Evolutionary conservation across 73 alveolate species (phyloP).

Genomic region (Tetrahymena borealis): DNA sequence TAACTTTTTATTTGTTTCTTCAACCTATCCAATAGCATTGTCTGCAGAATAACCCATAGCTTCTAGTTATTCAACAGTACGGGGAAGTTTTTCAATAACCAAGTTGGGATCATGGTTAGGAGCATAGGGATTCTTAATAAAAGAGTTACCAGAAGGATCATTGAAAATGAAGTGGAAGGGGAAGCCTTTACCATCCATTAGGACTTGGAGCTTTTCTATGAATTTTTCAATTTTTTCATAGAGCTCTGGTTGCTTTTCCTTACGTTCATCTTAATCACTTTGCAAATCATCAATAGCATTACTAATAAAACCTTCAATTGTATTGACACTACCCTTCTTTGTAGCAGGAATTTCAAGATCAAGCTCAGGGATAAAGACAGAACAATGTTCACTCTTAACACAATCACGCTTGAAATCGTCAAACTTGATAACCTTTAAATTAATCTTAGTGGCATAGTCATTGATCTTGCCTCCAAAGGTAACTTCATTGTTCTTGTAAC

Average conservation of each 20-base stretch:
- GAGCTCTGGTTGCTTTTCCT: conserved; percentile 69
- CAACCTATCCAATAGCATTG: neutral
- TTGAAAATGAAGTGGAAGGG: conserved; percentile 86
- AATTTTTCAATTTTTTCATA: conserved; percentile 75
- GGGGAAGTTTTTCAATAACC: conserved; percentile 48
- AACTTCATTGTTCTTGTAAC: conserved; percentile 86
- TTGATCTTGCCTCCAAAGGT: conserved; percentile 88
- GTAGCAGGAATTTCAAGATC: conserved; percentile 91
- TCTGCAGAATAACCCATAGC: conserved; percentile 70
- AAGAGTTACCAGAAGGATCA: conserved; percentile 95
- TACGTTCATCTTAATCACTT: conserved; percentile 76
- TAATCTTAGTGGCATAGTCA: conserved; percentile 76
- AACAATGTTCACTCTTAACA: conserved; percentile 74
- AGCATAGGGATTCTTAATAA: conserved; percentile 88
- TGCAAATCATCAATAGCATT: conserved; percentile 78
- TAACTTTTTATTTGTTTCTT: conserved; percentile 23
- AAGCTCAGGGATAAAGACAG: conserved; percentile 79
- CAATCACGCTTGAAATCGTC: conserved; percentile 76
- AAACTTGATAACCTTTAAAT: conserved; percentile 54
- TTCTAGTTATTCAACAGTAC: conserved; percentile 73
- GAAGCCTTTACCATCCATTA: conserved; percentile 70
- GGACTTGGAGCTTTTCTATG: conserved; percentile 54
- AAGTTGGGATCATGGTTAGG: conserved; percentile 81
- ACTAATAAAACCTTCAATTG: conserved; percentile 86
- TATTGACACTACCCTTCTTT: conserved; percentile 88